phyloP scores from a whole-genome alignment of 192 early-diverging fungal genomes.

The Pecoramyces ruminantium region DNA sequence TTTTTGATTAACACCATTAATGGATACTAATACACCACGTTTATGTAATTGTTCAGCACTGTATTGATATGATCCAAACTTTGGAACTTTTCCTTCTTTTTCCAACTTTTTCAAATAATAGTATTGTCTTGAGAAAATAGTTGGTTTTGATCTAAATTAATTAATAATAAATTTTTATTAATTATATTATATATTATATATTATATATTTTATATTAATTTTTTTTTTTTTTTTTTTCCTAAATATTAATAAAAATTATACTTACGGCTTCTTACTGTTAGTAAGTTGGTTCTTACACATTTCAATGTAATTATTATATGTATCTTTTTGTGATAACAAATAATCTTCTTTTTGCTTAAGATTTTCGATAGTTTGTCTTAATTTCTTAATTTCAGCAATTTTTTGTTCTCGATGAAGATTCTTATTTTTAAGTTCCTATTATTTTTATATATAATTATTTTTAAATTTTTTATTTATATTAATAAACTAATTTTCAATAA shows the following conservation, averaged over 20 bases:
- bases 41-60: slow-evolving; percentile 81
- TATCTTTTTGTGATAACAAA: slow-evolving; percentile 72
- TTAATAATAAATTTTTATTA: too few relatives aligned
- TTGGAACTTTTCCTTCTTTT: slow-evolving; percentile 66
- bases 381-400: slow-evolving; percentile 48
- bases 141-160: slow-evolving; percentile 8
- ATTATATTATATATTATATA: too few relatives aligned
- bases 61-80: slow-evolving; percentile 97
- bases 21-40: slow-evolving; percentile 75
- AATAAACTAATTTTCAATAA: too few relatives aligned
- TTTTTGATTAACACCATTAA: slow-evolving; percentile 65
- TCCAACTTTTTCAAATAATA: slow-evolving; percentile 79
- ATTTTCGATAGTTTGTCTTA: slow-evolving; percentile 63
- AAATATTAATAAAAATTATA: too few relatives aligned
- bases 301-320: slow-evolving; percentile 82
- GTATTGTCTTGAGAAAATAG: slow-evolving; percentile 90
- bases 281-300: slow-evolving; percentile 74
- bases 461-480: too few relatives aligned
- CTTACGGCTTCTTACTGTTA: slow-evolving; percentile 21
- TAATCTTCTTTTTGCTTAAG: slow-evolving; percentile 71
- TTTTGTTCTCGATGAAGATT: slow-evolving; percentile 62
- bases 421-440: slow-evolving; percentile 76
- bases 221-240: too few relatives aligned
- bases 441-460: background rate
- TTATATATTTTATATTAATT: too few relatives aligned